Conservation (phyloP, 805 yeast genomes). For the Groenewaldozyma tartarivorans region DNA sequence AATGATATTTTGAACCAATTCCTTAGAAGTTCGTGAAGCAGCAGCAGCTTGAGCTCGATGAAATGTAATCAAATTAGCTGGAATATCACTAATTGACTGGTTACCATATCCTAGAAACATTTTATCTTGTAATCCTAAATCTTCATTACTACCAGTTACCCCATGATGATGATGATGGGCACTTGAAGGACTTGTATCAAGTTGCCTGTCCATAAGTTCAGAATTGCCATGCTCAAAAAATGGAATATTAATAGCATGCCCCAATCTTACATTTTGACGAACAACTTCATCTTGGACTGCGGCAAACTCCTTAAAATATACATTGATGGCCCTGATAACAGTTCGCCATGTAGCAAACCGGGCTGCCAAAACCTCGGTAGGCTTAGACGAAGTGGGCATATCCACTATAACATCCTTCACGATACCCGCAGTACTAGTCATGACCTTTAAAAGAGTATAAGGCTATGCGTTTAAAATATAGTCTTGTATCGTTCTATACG, state of each 20-base stretch:
- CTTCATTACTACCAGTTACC: constrained; percentile 21
- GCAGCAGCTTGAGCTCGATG: constrained; percentile 51
- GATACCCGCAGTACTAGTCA: no score
- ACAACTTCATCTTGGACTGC: constrained; percentile 82
- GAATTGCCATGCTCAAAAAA: constrained; percentile 31
- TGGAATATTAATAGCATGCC: constrained; percentile 61
- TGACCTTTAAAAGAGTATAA: no score
- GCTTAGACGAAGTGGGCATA: constrained; percentile 57
- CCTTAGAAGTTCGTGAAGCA: constrained; percentile 51
- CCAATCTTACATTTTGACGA: constrained; percentile 70
- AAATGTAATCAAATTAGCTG: constrained; percentile 56
- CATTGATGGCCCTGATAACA: constrained; percentile 62
- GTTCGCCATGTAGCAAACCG: constrained; percentile 83
- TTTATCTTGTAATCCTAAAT: constrained; percentile 27
- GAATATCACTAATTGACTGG: constrained; percentile 77
- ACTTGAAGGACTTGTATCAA: constrained; percentile 2
- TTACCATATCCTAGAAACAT: constrained; percentile 66
- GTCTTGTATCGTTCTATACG: no score
- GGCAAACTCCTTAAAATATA: constrained; percentile 69
- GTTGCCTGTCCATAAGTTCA: constrained; percentile 17
- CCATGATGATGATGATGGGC: constrained; percentile 3
- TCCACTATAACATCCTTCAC: constrained; percentile 1
- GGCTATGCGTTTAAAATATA: no score
- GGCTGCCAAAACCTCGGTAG: constrained; percentile 78
- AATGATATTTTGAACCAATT: constrained; percentile 49